Evolutionary conservation across 202 grass and related monocot genomes (phyloP), one percentile per base, ranked within the genome.

Genomic region (Saccharum hybrid): DNA sequence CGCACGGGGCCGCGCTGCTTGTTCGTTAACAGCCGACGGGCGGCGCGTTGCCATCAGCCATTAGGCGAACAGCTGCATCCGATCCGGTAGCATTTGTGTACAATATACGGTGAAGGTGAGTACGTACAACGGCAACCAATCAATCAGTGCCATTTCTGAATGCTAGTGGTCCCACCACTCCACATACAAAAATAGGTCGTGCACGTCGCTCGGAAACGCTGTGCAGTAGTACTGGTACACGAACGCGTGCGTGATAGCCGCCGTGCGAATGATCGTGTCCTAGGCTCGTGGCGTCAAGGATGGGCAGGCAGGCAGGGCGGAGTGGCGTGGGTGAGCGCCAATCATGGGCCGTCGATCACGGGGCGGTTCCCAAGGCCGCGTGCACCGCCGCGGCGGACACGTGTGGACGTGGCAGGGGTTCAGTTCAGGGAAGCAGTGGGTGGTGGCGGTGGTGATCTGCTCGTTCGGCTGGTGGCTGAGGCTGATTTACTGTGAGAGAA

Each of bases 391-490:
- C 6, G 1, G 51, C 16, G 51, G 51, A 71, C 39, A 26, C 68
- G 39, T 70, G 57, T 61, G 57, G 57, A 45, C 68, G 41, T 72
- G 42, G 70, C 42, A 49, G 23, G 57, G 57, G 26, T n/a, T n/a
- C 16, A n/a, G 54, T 57, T n/a, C 2, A 21, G 0, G 49, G 1
- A 18, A 49, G 13, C 15, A 38, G 31, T 18, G 2, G 31, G 66
- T 22, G 7, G 54, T 22, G 54, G 54, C 5, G 48, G 18, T n/a
- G 52, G 18, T n/a, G 7, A 8, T 8, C 7, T 9, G n/a, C n/a
- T n/a, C n/a, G n/a, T n/a, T n/a, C n/a, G n/a, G n/a, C n/a, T n/a
- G n/a, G n/a, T n/a, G n/a, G n/a, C n/a, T n/a, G n/a, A n/a, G n/a
- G n/a, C n/a, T n/a, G n/a, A n/a, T n/a, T n/a, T n/a, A n/a, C n/a